Percentiles rank a stretch among this genome's conserved stretches.
Evolutionary conservation across 1,284 basidiomycete species (phyloP).

Genomic region (Sanguinoderma infundibulare): DNA sequence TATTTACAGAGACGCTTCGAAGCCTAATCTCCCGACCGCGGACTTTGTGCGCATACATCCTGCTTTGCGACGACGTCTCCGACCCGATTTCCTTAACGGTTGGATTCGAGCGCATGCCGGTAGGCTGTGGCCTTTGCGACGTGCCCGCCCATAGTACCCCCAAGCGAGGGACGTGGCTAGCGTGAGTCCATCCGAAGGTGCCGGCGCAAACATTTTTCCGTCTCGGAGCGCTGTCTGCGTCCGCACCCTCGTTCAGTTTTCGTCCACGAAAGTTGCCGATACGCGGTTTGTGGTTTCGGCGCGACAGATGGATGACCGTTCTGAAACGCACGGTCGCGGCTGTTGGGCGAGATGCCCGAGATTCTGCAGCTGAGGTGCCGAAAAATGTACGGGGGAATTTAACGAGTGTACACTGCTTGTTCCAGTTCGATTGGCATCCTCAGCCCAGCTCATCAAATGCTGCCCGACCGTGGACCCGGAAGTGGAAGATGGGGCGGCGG

Average conservation of each 20-base stretch:
- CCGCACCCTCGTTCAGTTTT: background rate
- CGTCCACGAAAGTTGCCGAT: background rate
- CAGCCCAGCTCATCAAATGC: no score
- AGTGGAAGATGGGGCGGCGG: no score
- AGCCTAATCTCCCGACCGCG: background rate
- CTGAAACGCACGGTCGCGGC: background rate
- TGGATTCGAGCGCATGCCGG: background rate
- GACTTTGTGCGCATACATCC: background rate
- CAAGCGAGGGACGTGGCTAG: background rate
- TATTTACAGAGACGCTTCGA: no score
- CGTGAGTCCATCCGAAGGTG: background rate
- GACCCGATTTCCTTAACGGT: background rate
- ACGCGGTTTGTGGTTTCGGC: background rate
- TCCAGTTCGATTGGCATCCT: no score
- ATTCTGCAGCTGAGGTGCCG: no score
- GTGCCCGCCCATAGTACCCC: background rate
- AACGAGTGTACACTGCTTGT: no score
- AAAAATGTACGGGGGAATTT: no score
- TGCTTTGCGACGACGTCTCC: background rate
- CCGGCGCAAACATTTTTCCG: background rate
- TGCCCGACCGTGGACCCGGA: no score
- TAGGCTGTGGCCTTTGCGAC: background rate
- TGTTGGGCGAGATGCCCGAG: background rate
- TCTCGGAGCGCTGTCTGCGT: slow-evolving; percentile 2
- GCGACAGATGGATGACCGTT: background rate